Conservation (phyloP, 768 basidiomycete species). For the Glaciozyma martinii region DNA sequence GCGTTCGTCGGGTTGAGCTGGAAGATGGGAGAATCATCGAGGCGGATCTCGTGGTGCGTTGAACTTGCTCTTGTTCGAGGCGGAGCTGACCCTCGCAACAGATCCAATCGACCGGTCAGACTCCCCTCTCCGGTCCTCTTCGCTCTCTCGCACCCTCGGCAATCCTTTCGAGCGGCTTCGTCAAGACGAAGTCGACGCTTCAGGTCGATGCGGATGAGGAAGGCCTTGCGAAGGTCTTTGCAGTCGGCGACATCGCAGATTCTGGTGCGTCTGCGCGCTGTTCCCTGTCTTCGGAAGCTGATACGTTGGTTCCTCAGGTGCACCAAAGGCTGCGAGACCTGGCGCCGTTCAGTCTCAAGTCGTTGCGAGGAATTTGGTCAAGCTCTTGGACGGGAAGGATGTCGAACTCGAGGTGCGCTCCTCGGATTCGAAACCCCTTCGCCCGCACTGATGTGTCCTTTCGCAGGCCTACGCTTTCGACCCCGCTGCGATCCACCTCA, state of each 20-base stretch:
- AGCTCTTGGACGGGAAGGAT: conserved; percentile 40
- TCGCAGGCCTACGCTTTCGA: conserved; percentile 4
- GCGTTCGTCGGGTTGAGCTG: conserved; percentile 43
- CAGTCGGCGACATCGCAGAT: conserved; percentile 56
- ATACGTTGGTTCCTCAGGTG: conserved; percentile 40
- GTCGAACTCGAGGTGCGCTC: conserved; percentile 39
- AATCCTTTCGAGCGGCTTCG: conserved; percentile 40
- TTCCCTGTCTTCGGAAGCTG: not conserved
- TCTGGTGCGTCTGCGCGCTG: conserved; percentile 35
- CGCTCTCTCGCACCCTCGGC: conserved; percentile 37
- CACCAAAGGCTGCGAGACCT: conserved; percentile 48
- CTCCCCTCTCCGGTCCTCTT: conserved; percentile 51
- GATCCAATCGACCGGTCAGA: conserved; percentile 56
- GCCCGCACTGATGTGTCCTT: too few relatives aligned
- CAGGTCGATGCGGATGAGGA: conserved; percentile 41
- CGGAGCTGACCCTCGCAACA: conserved; percentile 3
- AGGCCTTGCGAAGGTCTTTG: conserved; percentile 45
- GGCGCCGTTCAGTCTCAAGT: conserved; percentile 43
- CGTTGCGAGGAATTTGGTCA: conserved; percentile 51
- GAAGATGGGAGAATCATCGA: conserved; percentile 48
- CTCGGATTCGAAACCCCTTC: not conserved
- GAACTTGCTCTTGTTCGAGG: not conserved
- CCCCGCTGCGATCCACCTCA: conserved; percentile 49
- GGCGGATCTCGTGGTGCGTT: conserved; percentile 50
- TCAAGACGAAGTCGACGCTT: conserved; percentile 49